Evolutionary conservation across 495 filamentous ascomycete genomes (phyloP), one percentile per base, ranked within the genome.

Genomic region (Hypoxylon fuscum): DNA sequence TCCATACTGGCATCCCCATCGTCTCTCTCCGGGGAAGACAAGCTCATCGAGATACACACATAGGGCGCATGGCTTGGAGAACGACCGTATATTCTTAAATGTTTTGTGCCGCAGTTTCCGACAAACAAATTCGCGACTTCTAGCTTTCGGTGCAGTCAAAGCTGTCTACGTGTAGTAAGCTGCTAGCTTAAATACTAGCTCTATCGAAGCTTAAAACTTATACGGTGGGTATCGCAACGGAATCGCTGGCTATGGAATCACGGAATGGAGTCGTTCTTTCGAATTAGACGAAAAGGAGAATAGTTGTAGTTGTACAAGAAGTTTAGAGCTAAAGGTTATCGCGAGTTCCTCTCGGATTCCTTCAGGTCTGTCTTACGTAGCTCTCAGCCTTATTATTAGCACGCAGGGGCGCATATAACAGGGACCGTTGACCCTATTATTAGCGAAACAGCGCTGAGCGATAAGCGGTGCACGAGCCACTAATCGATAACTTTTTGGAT

Each of bases 11-110:
- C 70, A 63, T 62, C 74, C 66, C 75, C 81, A 76, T 79, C 72
- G 61, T 80, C 75, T 66, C 70, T 77, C 68, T 77, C 79, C 68
- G 66, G 53, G 62, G 70, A 70, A 75, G 74, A 76, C 62, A 72
- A 72, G 79, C 76, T 85, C 81, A 85, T 85, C 68, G 75, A 72
- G 68, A 58, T 48, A 66, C 59, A 32, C 22, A 51, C 49, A 48
- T 66, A 45, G 32, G 52, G 71, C 56, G 68, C 78, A 81, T 81
- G 62, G 75, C 64, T 74, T 64, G 64, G 21, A 31, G 25, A 22
- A 32, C 12, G 12, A n/a, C 23, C 23, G 29, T 37, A 17, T 31
- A 11, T 43, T 47, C 5, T 20, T 9, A 22, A 32, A 47, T 48
- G 6, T 2, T 48, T 48, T 27, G 38, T 42, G 55, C 29, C 50